phyloP scores from a whole-genome alignment of 1,284 basidiomycete genomes.

The Malassezia brasiliensis region DNA sequence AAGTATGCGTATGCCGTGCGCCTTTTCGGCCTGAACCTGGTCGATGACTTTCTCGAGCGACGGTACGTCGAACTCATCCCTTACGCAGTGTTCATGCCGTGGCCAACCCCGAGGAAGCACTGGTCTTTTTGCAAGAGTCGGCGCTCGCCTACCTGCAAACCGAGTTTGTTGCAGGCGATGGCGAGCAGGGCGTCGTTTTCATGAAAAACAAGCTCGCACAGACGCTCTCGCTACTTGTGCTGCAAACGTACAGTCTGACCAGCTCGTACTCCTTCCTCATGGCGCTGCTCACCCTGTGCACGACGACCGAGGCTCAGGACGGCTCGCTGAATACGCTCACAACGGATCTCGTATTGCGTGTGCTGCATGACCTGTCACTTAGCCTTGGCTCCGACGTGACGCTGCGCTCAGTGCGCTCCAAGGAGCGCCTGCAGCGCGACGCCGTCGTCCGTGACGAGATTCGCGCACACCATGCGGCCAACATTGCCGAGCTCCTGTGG shows the following conservation, averaged over 20 bases:
- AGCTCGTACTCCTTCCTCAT: conserved; percentile 66
- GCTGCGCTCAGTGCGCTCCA: conserved; percentile 36
- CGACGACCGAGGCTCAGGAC: conserved; percentile 58
- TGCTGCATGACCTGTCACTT: conserved; percentile 44
- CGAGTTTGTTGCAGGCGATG: conserved; percentile 37
- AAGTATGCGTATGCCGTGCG: conserved; percentile 66
- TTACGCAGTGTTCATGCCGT: conserved; percentile 4
- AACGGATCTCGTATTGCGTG: conserved; percentile 54
- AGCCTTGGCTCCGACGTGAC: conserved; percentile 44
- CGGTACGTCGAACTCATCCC: conserved; percentile 54
- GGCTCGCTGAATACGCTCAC: conserved; percentile 83
- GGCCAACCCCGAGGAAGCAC: conserved; percentile 28
- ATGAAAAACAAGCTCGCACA: conserved; percentile 95
- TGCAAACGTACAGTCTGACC: conserved; percentile 79
- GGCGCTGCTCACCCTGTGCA: conserved; percentile 44
- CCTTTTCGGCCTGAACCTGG: conserved; percentile 72
- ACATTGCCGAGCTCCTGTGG: conserved; percentile 78
- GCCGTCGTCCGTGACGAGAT: conserved; percentile 45
- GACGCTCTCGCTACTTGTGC: conserved; percentile 87
- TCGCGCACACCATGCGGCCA: conserved; percentile 57
- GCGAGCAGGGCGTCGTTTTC: conserved; percentile 48
- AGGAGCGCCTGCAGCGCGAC: conserved; percentile 43
- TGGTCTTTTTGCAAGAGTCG: conserved; percentile 39
- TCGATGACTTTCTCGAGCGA: conserved; percentile 76
- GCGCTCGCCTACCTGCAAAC: conserved; percentile 35